phyloP scores from a whole-genome alignment of 164 flowering plant species.

The Dillenia turbinata region DNA sequence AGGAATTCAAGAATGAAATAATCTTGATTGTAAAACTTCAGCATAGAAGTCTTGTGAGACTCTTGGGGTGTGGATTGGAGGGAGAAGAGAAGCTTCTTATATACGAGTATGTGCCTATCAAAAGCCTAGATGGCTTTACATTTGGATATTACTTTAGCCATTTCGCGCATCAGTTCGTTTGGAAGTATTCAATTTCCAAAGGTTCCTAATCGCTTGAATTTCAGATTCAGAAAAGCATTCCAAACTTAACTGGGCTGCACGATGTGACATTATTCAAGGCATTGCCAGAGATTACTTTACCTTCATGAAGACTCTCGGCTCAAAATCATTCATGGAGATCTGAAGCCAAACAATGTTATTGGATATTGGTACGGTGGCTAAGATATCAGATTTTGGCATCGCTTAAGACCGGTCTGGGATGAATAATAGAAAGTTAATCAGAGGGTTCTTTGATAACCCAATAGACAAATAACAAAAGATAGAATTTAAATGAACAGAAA shows the following conservation, averaged over 20 bases:
- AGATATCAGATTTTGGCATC: constrained; percentile 36
- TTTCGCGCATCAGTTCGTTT: background rate
- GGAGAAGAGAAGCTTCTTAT: constrained; percentile 20
- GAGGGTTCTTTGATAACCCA: no score
- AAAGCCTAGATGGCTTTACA: constrained; percentile 15
- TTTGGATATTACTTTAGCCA: constrained; percentile 3
- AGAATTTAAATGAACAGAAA: no score
- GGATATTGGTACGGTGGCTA: constrained; percentile 22
- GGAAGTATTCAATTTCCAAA: background rate
- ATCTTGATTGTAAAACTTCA: constrained; percentile 18
- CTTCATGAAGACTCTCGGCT: constrained; percentile 33
- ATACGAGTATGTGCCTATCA: constrained; percentile 17
- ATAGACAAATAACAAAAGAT: no score
- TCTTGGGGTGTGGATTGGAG: constrained; percentile 17
- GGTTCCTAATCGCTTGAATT: background rate
- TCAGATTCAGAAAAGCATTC: constrained; percentile 4
- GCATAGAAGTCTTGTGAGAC: constrained; percentile 24
- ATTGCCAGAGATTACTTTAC: constrained; percentile 24
- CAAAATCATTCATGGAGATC: constrained; percentile 30
- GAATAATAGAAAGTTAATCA: no score
- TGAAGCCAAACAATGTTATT: constrained; percentile 25
- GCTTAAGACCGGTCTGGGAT: no score
- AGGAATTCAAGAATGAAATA: constrained; percentile 24
- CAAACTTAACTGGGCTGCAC: constrained; percentile 15
- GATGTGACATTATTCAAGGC: constrained; percentile 21